Evolutionary conservation across 192 early-diverging fungal species (phyloP).

Genomic region (Coemansia sp.): DNA sequence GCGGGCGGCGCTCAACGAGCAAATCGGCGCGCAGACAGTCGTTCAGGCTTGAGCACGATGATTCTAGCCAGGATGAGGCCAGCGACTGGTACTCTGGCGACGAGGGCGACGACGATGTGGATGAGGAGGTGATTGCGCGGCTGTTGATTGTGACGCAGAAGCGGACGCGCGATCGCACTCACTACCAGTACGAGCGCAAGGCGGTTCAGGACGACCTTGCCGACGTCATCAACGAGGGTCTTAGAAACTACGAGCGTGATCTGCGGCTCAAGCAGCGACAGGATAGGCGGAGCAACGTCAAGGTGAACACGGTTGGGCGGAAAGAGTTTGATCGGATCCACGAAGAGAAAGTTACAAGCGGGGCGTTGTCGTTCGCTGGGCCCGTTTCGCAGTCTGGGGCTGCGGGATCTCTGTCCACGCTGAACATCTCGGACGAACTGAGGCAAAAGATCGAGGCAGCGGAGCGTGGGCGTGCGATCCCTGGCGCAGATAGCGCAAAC

Average conservation of each 20-base stretch:
- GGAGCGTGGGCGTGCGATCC: slow-evolving; percentile 41
- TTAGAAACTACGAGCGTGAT: slow-evolving; percentile 88
- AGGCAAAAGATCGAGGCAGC: slow-evolving; percentile 49
- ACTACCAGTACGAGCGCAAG: slow-evolving; percentile 78
- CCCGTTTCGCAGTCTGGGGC: slow-evolving; percentile 42
- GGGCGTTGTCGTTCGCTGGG: slow-evolving; percentile 16
- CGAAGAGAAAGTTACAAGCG: slow-evolving; percentile 23
- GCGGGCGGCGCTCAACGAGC: slow-evolving; percentile 23
- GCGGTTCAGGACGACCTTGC: slow-evolving; percentile 79
- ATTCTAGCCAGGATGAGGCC: slow-evolving; percentile 63
- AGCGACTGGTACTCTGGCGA: slow-evolving; percentile 58
- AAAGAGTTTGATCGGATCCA: slow-evolving; percentile 63
- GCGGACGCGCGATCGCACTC: slow-evolving; percentile 66
- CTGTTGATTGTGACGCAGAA: slow-evolving; percentile 93
- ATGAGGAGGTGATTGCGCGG: slow-evolving; percentile 85
- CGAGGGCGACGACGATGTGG: slow-evolving; percentile 84
- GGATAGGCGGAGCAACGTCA: slow-evolving; percentile 53
- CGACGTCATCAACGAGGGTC: slow-evolving; percentile 94
- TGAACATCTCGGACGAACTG: slow-evolving; percentile 45
- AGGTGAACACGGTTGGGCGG: slow-evolving; percentile 64
- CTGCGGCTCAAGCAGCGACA: slow-evolving; percentile 60
- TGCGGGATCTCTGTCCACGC: slow-evolving; percentile 35
- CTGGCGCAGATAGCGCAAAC: slow-evolving; percentile 12
- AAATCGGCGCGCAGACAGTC: slow-evolving; percentile 31
- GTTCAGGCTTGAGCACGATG: slow-evolving; percentile 28